A percentile compares a stretch with the other conserved stretches of the same genome.
These are phyloP conservation scores for Linum trigynum DNA, from an alignment of 345 rosid species.

Conservation along the genomic window DNA sequence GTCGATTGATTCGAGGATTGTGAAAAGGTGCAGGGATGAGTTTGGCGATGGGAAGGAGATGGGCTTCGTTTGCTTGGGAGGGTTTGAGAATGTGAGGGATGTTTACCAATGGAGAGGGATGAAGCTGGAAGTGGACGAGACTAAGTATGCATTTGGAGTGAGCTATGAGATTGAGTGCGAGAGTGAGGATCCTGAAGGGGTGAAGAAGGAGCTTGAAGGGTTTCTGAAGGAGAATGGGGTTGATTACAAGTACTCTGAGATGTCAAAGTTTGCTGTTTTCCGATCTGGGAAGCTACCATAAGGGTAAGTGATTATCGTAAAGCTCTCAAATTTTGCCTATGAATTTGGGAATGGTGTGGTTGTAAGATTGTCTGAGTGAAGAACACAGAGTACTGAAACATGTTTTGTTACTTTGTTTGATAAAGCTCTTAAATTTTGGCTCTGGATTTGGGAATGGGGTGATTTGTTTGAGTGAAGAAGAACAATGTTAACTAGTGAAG, in stretches of 20 bases:
- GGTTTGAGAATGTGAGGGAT: slow-evolving; percentile 65
- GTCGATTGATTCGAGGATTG: slow-evolving; percentile 41
- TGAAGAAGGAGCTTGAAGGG: slow-evolving; percentile 50
- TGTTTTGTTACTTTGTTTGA: no score
- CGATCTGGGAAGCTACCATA: slow-evolving; percentile 59
- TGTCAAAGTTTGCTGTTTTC: slow-evolving; percentile 71
- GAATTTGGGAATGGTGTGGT: no score
- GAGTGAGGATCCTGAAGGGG: slow-evolving; percentile 57
- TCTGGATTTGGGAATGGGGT: no score
- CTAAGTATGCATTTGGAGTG: slow-evolving; percentile 54
- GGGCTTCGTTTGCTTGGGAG: slow-evolving; percentile 65
- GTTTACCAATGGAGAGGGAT: slow-evolving; percentile 62
- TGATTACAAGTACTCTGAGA: slow-evolving; percentile 43
- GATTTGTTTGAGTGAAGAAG: no score
- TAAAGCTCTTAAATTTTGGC: no score
- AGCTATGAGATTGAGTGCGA: slow-evolving; percentile 83
- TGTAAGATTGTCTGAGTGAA: no score
- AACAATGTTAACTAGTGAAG: no score
- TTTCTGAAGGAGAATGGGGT: slow-evolving; percentile 50
- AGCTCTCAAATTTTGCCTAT: neutral
- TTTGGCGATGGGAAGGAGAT: slow-evolving; percentile 39
- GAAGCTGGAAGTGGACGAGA: slow-evolving; percentile 80
- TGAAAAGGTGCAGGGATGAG: slow-evolving; percentile 58
- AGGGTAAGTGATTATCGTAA: slow-evolving; percentile 12
- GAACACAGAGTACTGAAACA: no score